Evolutionary conservation across 2,329 filamentous ascomycete species (phyloP).

Genomic region (Bimuria novae-zelandiae): DNA sequence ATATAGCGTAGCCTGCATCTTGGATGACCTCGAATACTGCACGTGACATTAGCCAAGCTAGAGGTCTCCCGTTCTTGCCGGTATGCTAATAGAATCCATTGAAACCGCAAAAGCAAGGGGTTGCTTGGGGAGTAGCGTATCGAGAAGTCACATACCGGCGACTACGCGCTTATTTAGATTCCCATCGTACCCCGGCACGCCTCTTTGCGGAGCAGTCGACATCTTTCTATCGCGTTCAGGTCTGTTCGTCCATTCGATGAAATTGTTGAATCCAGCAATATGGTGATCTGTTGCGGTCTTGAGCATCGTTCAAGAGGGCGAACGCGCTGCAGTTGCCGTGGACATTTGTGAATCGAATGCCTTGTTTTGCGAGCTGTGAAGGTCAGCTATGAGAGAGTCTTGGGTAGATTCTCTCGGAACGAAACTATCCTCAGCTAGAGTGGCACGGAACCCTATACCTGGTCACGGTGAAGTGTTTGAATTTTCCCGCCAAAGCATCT

Average conservation of each 20-base stretch:
- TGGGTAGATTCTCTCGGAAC: too few species aligned
- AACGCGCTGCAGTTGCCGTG: slow-evolving; percentile 69
- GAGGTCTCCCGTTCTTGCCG: too few species aligned
- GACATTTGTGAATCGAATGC: slow-evolving; percentile 67
- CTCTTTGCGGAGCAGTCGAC: slow-evolving; percentile 60
- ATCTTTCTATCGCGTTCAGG: slow-evolving; percentile 59
- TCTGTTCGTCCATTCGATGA: slow-evolving; percentile 59
- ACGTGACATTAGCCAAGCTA: neutral
- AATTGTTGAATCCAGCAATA: slow-evolving; percentile 60
- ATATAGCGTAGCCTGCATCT: slow-evolving; percentile 63
- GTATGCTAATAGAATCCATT: too few species aligned
- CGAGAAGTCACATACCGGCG: slow-evolving; percentile 11
- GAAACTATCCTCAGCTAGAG: too few species aligned
- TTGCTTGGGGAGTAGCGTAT: too few species aligned
- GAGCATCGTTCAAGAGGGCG: slow-evolving; percentile 68
- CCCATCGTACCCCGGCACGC: slow-evolving; percentile 65
- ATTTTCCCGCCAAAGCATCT: slow-evolving; percentile 66
- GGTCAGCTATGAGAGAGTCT: neutral
- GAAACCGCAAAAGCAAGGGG: too few species aligned
- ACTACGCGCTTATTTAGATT: slow-evolving; percentile 65
- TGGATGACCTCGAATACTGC: slow-evolving; percentile 63
- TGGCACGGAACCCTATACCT: too few species aligned
- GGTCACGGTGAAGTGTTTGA: slow-evolving; percentile 63
- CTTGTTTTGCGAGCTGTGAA: slow-evolving; percentile 40
- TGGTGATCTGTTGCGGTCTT: slow-evolving; percentile 68